Conservation (phyloP, 768 basidiomycete genomes). For the Flagelloscypha sp. region DNA sequence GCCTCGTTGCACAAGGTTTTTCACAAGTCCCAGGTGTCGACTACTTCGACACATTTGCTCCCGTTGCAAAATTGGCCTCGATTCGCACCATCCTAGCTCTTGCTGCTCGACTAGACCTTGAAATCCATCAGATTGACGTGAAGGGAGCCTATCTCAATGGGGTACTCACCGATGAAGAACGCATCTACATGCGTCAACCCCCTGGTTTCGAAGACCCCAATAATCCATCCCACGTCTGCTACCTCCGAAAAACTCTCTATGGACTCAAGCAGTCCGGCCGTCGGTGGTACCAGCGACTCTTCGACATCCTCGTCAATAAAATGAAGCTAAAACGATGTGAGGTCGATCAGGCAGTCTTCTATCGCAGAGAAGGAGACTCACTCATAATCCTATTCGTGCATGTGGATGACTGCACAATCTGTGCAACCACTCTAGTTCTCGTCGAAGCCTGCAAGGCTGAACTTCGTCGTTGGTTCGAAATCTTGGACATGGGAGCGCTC, state of each 20-base stretch:
- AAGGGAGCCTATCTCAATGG: conserved; percentile 24
- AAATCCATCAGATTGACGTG: conserved; percentile 32
- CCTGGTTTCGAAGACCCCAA: conserved; percentile 16
- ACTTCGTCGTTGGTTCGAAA: conserved; percentile 14
- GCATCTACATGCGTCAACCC: conserved; percentile 37
- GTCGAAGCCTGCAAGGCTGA: conserved; percentile 17
- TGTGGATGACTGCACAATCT: conserved; percentile 25
- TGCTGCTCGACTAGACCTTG: conserved; percentile 21
- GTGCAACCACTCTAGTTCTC: conserved; percentile 7
- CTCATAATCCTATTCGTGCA: conserved; percentile 18
- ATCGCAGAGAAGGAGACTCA: conserved; percentile 5
- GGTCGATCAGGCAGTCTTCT: conserved; percentile 20
- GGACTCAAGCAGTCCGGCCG: conserved; percentile 21
- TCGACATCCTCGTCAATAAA: conserved; percentile 8
- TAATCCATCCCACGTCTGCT: conserved; percentile 10
- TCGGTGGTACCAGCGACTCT: conserved; percentile 17
- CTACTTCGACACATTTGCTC: conserved; percentile 26
- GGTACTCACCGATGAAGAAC: conserved; percentile 13
- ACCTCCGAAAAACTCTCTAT: conserved; percentile 20
- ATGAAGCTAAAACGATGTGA: conserved; percentile 14
- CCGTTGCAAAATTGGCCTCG: conserved; percentile 18
- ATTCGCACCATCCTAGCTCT: conserved; percentile 23
- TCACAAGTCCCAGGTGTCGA: conserved; percentile 30
- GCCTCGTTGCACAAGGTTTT: conserved; percentile 33
- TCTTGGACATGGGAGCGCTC: conserved; percentile 18